A percentile compares a stretch with the other conserved stretches of the same genome.
Conservation (phyloP, 257 asterid genomes). For the Solanum chilense region DNA sequence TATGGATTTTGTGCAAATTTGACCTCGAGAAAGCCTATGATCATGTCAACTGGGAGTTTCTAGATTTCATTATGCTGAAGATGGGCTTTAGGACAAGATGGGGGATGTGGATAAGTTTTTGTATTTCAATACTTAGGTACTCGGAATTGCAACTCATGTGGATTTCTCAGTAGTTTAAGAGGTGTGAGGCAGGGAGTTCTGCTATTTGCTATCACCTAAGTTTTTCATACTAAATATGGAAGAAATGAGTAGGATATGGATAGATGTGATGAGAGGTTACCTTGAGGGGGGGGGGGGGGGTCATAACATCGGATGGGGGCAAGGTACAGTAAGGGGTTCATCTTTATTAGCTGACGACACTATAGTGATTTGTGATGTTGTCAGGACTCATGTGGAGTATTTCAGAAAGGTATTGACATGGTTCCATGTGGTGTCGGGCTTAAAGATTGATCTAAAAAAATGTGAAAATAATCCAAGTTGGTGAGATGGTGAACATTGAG, state of each 20-base stretch:
- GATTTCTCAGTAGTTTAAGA: neutral
- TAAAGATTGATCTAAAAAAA: neutral
- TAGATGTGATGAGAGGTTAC: neutral
- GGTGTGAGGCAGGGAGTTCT: neutral
- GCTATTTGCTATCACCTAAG: neutral
- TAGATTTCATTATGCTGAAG: neutral
- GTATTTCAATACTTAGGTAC: neutral
- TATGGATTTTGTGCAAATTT: neutral
- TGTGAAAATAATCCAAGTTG: neutral
- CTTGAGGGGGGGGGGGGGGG: neutral
- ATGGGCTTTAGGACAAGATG: neutral
- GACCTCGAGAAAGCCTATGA: neutral
- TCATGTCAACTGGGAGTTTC: neutral
- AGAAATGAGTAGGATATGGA: neutral
- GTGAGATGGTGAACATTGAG: neutral
- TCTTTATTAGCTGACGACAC: neutral
- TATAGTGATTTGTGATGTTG: neutral
- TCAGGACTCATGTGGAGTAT: neutral
- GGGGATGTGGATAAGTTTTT: neutral
- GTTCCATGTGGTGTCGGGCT: neutral
- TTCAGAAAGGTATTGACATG: neutral
- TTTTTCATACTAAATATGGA: neutral
- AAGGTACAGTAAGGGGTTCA: neutral
- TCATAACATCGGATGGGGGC: neutral
- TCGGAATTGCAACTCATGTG: neutral